Evolutionary conservation across 208 protist species (phyloP).

Genomic region (Naegleria fowleri): DNA sequence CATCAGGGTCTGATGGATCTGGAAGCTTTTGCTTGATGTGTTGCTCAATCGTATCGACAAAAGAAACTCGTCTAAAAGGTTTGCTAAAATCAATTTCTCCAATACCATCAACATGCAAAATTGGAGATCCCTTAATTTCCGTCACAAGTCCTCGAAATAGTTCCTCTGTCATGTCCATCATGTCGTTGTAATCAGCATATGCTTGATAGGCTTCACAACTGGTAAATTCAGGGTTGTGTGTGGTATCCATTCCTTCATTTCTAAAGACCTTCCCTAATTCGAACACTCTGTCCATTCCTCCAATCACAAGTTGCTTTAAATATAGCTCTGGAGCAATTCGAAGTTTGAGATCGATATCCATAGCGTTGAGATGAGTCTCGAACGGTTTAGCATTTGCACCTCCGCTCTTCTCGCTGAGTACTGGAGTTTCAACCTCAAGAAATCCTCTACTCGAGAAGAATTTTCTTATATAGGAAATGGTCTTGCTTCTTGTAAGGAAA

Average conservation of each 20-base stretch:
- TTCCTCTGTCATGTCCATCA: slow-evolving; percentile 84
- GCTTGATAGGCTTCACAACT: slow-evolving; percentile 83
- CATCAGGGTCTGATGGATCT: slow-evolving; percentile 51
- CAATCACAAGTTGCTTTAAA: slow-evolving; percentile 86
- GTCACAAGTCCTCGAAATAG: slow-evolving; percentile 59
- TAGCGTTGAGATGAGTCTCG: slow-evolving; percentile 77
- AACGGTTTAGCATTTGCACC: slow-evolving; percentile 84
- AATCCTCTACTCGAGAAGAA: slow-evolving; percentile 67
- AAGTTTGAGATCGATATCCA: slow-evolving; percentile 64
- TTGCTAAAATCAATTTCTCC: slow-evolving; percentile 66
- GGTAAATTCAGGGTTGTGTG: slow-evolving; percentile 91
- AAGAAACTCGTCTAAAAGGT: slow-evolving; percentile 73
- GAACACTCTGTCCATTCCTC: slow-evolving; percentile 84
- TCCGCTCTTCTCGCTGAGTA: slow-evolving; percentile 70
- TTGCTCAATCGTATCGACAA: slow-evolving; percentile 73
- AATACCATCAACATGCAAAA: slow-evolving; percentile 59
- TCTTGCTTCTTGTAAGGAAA: not conserved
- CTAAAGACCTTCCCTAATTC: slow-evolving; percentile 86
- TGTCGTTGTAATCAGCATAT: slow-evolving; percentile 84
- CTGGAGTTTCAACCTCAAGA: slow-evolving; percentile 86
- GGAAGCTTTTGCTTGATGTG: slow-evolving; percentile 54
- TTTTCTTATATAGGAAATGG: slow-evolving; percentile 54
- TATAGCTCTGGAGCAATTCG: slow-evolving; percentile 84
- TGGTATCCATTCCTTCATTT: slow-evolving; percentile 84
- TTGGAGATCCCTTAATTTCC: slow-evolving; percentile 84